Percentiles rank a stretch among this genome's conserved stretches.
Evolutionary conservation across 208 protist species (phyloP).

Genomic region (Eutreptiella sp.): DNA sequence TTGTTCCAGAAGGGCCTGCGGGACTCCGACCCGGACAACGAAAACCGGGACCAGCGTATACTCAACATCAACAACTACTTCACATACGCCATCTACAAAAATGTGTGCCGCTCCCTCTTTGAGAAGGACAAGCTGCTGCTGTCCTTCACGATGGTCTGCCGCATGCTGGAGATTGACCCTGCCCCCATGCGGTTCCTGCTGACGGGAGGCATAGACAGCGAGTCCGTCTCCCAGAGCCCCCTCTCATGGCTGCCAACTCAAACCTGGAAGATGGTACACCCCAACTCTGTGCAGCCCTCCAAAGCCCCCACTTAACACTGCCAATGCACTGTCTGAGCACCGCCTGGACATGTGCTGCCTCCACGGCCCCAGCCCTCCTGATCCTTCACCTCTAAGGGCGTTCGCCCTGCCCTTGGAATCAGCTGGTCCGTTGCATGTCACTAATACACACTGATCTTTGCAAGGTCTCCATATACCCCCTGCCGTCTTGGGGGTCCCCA

Average conservation of each 20-base stretch:
- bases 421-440: no score
- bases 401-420: no score
- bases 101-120: constrained; percentile 83
- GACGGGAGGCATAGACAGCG: constrained; percentile 67
- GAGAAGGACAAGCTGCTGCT: constrained; percentile 85
- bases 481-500: no score
- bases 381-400: no score
- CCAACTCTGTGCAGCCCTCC: no score
- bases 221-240: constrained; percentile 36
- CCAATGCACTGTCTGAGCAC: no score
- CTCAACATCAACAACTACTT: constrained; percentile 71
- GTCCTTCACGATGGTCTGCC: constrained; percentile 84
- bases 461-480: no score
- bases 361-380: no score
- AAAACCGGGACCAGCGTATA: constrained; percentile 63
- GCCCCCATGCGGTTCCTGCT: constrained; percentile 80
- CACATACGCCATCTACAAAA: constrained; percentile 69
- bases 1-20: constrained; percentile 81
- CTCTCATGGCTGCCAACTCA: constrained; percentile 82
- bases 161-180: constrained; percentile 78
- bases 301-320: no score
- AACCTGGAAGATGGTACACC: constrained; percentile 76
- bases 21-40: constrained; percentile 58
- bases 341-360: no score
- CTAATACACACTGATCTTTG: no score